Percentiles rank a stretch among this genome's conserved stretches.
Conservation (phyloP, 139 green algal species). For the Edaphochlamys debaryana region DNA sequence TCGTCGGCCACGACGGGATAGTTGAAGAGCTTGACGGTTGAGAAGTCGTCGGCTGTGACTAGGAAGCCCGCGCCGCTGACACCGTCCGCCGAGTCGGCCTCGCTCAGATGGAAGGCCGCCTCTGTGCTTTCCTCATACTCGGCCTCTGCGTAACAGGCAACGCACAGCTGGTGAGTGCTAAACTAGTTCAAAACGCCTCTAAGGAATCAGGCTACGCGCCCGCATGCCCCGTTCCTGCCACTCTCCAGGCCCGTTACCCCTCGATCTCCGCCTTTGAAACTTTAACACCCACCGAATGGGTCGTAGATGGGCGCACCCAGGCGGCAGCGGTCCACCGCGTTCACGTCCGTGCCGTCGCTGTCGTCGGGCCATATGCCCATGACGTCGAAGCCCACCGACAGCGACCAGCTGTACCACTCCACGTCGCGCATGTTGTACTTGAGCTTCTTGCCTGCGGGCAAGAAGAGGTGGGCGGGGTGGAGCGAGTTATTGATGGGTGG, state of each 20-base stretch:
- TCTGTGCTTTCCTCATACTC: conserved; percentile 26
- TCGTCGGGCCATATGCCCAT: conserved; percentile 69
- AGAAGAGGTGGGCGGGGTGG: too few species aligned
- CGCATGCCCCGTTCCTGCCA: too few species aligned
- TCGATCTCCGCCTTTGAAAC: too few species aligned
- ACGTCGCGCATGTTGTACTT: conserved; percentile 64
- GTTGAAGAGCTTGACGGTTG: conserved; percentile 68
- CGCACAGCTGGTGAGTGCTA: background rate
- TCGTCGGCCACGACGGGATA: conserved; percentile 70
- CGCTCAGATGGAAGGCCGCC: conserved; percentile 22
- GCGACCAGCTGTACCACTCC: conserved; percentile 54
- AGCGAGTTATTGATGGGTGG: too few species aligned
- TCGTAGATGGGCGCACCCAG: conserved; percentile 37
- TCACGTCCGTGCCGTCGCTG: conserved; percentile 63
- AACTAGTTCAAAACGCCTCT: too few species aligned
- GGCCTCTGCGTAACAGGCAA: conserved; percentile 8
- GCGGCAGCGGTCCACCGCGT: conserved; percentile 48
- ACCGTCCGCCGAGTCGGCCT: conserved; percentile 56
- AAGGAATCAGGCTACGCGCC: too few species aligned
- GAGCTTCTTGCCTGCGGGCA: conserved; percentile 46
- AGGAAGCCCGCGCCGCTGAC: conserved; percentile 56
- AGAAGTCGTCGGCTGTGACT: conserved; percentile 66
- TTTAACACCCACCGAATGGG: conserved; percentile 17
- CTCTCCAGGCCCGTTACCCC: too few species aligned
- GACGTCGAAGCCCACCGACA: conserved; percentile 60